A percentile compares a stretch with the other conserved stretches of the same genome.
phyloP scores from a whole-genome alignment of 2,329 filamentous ascomycete species.

The Harringtonia aguacate region DNA sequence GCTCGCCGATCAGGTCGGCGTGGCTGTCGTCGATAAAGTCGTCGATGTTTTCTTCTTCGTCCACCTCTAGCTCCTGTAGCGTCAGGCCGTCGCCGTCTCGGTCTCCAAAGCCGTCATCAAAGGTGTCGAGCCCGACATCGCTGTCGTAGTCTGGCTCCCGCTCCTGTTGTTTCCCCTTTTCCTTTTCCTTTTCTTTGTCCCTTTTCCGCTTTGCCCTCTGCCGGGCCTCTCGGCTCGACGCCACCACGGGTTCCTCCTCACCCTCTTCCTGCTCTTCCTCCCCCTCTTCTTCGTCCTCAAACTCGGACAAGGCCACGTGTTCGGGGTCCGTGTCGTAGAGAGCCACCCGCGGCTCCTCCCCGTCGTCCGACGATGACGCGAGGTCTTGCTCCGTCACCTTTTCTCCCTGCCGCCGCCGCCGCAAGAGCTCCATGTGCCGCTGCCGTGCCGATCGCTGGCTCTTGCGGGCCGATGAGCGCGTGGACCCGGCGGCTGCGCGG shows the following conservation, averaged over 20 bases:
- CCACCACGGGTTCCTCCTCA: background rate
- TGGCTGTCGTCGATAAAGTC: constrained; percentile 51
- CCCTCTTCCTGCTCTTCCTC: background rate
- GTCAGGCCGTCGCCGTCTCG: background rate
- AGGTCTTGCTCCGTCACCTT: constrained; percentile 15
- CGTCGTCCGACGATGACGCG: constrained; percentile 2
- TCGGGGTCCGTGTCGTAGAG: constrained; percentile 22
- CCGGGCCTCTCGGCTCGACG: background rate
- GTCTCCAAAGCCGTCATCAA: background rate
- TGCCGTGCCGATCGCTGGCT: constrained; percentile 14
- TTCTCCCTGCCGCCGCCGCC: constrained; percentile 18
- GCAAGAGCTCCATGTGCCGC: constrained; percentile 18
- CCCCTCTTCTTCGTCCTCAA: constrained; percentile 22
- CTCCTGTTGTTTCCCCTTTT: constrained; percentile 1
- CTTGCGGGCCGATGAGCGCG: constrained; percentile 6
- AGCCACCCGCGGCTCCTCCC: constrained; percentile 10
- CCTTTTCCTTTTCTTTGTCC: background rate
- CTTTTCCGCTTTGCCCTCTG: constrained; percentile 1
- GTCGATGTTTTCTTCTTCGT: constrained; percentile 23
- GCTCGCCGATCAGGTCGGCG: constrained; percentile 7
- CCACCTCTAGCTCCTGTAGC: constrained; percentile 1
- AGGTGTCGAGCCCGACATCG: background rate
- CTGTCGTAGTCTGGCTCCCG: constrained; percentile 4
- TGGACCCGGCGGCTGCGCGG: background rate
- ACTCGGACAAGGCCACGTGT: constrained; percentile 17